Evolutionary conservation across 306 rosid genomes (phyloP), one percentile per base, ranked within the genome.

Genomic region (Rosa persica): DNA sequence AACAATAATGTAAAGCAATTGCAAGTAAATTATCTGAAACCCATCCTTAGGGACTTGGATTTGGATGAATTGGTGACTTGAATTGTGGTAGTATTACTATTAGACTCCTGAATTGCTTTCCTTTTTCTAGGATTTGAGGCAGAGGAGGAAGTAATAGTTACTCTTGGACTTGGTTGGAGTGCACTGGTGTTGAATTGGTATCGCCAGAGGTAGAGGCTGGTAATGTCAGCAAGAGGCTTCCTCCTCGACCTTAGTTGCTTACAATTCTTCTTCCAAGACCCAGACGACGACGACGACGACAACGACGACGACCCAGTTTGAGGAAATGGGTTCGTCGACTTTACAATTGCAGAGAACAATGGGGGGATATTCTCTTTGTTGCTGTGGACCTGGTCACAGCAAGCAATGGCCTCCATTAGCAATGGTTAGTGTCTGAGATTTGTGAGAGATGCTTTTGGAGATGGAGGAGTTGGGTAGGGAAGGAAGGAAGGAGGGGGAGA

Each of bases 171-270:
- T 6, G 58, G 57, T 3, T 2, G 15, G 48, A 69, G n/a, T 9
- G 55, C 44, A 23, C 0, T 12, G 11, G 8, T 68, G 52, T 69
- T 36, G 66, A 61, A 34, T 27, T 12, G 20, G 67, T 61, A 61
- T 12, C 5, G 67, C 67, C 0, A 38, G 25, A 5, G 7, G 39
- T 15, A 17, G 68, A 60, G 44, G 20, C 43, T 61, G n/a, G 70
- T 75, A 5, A 75, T 11, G 47, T 75, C 78, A 5, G 78, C 78
- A 5, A 75, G 78, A 61, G 71, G 71, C 70, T 61, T 61, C 70
- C 78, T 60, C 54, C 52, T 57, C 68, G 34, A 67, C 72, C 72
- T 67, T n/a, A n/a, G 5, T 9, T 3, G n/a, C 72, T 67, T 13
- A 27, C 70, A 75, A 44, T 43, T 75, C 60, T 19, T 27, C 57